Conservation (phyloP, 225 moss, liverwort and hornwort genomes). For the Polytrichum commune region DNA sequence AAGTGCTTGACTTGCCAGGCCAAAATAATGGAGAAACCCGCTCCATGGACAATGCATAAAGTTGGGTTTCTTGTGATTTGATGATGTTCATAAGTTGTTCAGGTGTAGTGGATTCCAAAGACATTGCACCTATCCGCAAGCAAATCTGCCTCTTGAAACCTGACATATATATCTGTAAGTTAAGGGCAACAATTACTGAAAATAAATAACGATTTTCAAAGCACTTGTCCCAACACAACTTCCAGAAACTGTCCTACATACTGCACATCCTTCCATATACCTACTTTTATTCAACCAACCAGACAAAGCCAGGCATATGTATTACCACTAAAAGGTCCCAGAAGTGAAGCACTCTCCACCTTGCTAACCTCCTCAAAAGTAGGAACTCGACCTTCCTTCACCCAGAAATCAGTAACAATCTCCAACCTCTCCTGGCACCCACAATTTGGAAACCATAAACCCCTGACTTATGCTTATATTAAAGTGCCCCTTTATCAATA, state of each 20-base stretch:
- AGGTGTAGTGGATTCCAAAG: slow-evolving; percentile 35
- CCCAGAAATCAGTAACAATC: slow-evolving; percentile 75
- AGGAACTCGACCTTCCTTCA: slow-evolving; percentile 60
- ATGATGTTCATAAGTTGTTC: slow-evolving; percentile 32
- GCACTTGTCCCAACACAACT: no score
- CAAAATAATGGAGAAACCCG: slow-evolving; percentile 28
- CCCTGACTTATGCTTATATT: neutral
- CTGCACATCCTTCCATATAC: no score
- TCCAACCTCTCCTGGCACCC: slow-evolving; percentile 72
- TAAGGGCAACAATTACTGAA: slow-evolving; percentile 15
- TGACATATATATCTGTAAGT: slow-evolving; percentile 26
- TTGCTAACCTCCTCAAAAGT: slow-evolving; percentile 81
- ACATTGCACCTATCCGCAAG: slow-evolving; percentile 42
- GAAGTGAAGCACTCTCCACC: slow-evolving; percentile 58
- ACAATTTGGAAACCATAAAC: neutral
- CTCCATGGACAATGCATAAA: slow-evolving; percentile 43
- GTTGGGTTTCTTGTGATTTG: slow-evolving; percentile 33
- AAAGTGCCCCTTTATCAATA: no score
- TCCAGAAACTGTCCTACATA: no score
- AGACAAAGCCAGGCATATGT: slow-evolving; percentile 7
- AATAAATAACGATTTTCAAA: neutral
- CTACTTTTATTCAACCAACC: neutral
- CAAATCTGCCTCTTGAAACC: slow-evolving; percentile 37
- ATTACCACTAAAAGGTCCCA: slow-evolving; percentile 43
- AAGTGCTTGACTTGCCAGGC: slow-evolving; percentile 22